Evolutionary conservation across 1,284 basidiomycete genomes (phyloP).

Genomic region (Fomitopsis pinicola): DNA sequence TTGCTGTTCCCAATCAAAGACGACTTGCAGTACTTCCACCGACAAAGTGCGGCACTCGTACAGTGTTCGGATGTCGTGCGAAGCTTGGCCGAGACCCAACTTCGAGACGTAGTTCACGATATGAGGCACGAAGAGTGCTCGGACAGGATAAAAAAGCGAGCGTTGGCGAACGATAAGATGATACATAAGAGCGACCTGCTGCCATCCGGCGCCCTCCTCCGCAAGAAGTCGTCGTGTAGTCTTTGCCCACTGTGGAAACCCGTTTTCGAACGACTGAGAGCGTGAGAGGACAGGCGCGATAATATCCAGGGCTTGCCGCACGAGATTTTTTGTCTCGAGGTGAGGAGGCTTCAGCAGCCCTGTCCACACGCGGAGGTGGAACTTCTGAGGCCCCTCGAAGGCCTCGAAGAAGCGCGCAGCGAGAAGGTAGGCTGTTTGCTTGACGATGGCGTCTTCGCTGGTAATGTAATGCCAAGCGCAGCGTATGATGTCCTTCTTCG

Average conservation of each 20-base stretch:
- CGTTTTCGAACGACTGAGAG: slow-evolving; percentile 50
- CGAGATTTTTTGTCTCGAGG: slow-evolving; percentile 76
- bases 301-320: slow-evolving; percentile 87
- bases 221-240: slow-evolving; percentile 84
- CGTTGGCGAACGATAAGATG: slow-evolving; percentile 91
- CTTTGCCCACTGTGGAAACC: slow-evolving; percentile 85
- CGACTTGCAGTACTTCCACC: slow-evolving; percentile 82
- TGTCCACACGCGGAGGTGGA: slow-evolving; percentile 92
- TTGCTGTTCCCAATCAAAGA: slow-evolving; percentile 85
- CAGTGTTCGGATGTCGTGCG: slow-evolving; percentile 37
- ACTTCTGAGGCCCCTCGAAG: slow-evolving; percentile 91
- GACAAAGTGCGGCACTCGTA: slow-evolving; percentile 79
- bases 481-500: slow-evolving; percentile 93
- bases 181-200: slow-evolving; percentile 87
- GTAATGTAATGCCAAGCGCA: slow-evolving; percentile 91
- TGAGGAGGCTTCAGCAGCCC: slow-evolving; percentile 85
- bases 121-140: slow-evolving; percentile 93
- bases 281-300: slow-evolving; percentile 84
- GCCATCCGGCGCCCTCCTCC: slow-evolving; percentile 83
- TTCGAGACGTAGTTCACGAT: slow-evolving; percentile 90
- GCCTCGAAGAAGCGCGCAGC: slow-evolving; percentile 93
- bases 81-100: slow-evolving; percentile 75
- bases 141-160: slow-evolving; percentile 90
- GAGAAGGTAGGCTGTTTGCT: slow-evolving; percentile 91
- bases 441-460: slow-evolving; percentile 87